Conservation (phyloP, 768 basidiomycete genomes). For the Phaffia tasmanica region DNA sequence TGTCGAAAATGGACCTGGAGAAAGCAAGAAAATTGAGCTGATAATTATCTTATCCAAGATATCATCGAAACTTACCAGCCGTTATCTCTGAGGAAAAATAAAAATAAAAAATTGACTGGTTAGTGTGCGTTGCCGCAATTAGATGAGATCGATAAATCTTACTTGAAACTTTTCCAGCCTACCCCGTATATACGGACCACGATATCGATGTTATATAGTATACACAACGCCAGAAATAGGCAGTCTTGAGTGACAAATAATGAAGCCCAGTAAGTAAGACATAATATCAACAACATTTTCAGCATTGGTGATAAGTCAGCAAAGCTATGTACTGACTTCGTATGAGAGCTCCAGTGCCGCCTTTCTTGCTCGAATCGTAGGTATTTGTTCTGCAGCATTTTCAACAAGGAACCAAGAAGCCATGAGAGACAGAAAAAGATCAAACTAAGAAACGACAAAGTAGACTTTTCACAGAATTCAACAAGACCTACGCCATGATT, state of each 20-base stretch:
- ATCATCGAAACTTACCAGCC: too few relatives aligned
- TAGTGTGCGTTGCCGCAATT: too few relatives aligned
- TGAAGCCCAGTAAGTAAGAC: too few relatives aligned
- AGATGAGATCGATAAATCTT: too few relatives aligned
- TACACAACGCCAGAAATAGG: too few relatives aligned
- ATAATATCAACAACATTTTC: background rate
- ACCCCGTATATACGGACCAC: too few relatives aligned
- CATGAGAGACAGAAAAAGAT: background rate
- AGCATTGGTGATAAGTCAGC: background rate
- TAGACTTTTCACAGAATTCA: background rate
- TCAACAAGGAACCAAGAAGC: background rate
- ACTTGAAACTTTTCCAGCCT: too few relatives aligned
- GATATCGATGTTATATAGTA: too few relatives aligned
- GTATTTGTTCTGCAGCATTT: conserved; percentile 27
- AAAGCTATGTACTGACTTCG: conserved; percentile 3
- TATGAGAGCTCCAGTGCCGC: background rate
- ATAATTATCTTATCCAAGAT: background rate
- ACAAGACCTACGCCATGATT: conserved; percentile 50
- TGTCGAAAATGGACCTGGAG: conserved; percentile 53
- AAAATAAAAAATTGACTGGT: too few relatives aligned
- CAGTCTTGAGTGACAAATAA: background rate
- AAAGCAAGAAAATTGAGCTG: background rate
- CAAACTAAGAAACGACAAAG: too few relatives aligned
- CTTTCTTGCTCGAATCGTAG: conserved; percentile 14
- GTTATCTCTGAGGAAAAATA: too few relatives aligned